Conservation (phyloP, 2,329 filamentous ascomycete genomes). For the Alternaria sp. region DNA sequence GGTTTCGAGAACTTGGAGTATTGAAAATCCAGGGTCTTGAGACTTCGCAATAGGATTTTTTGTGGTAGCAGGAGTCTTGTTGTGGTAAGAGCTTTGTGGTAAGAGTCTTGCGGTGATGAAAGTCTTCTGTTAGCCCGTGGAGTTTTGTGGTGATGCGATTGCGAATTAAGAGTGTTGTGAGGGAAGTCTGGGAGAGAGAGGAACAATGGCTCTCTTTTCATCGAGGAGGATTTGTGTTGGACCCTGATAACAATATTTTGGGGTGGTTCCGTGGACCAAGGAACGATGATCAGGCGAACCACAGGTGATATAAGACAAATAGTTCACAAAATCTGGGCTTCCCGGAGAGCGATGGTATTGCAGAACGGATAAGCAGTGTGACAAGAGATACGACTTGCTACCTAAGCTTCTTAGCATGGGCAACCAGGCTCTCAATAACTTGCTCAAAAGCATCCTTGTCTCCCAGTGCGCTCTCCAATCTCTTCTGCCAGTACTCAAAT, state of each 20-base stretch:
- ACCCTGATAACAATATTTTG: neutral
- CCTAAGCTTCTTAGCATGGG: slow-evolving; percentile 84
- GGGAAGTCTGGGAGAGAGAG: neutral
- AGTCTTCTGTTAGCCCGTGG: neutral
- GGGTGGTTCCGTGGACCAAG: neutral
- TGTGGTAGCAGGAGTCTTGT: neutral
- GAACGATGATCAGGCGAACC: neutral
- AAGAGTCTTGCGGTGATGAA: neutral
- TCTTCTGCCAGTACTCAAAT: slow-evolving; percentile 87
- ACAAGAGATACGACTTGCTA: slow-evolving; percentile 46
- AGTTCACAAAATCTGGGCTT: neutral
- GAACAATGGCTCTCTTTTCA: neutral
- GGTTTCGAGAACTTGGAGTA: neutral
- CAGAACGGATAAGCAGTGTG: neutral
- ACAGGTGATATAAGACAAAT: neutral
- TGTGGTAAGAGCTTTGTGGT: neutral
- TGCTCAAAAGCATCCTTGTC: slow-evolving; percentile 95
- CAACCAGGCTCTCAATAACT: slow-evolving; percentile 95
- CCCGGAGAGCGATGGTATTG: neutral
- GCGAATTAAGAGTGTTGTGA: neutral
- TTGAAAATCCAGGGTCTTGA: neutral
- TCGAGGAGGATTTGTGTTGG: neutral
- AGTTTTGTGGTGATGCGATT: neutral
- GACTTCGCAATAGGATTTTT: neutral
- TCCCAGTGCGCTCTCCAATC: slow-evolving; percentile 83